A percentile compares a stretch with the other conserved stretches of the same genome.
Evolutionary conservation across 2,329 filamentous ascomycete genomes (phyloP).

Genomic region (Fusarium newnesense): DNA sequence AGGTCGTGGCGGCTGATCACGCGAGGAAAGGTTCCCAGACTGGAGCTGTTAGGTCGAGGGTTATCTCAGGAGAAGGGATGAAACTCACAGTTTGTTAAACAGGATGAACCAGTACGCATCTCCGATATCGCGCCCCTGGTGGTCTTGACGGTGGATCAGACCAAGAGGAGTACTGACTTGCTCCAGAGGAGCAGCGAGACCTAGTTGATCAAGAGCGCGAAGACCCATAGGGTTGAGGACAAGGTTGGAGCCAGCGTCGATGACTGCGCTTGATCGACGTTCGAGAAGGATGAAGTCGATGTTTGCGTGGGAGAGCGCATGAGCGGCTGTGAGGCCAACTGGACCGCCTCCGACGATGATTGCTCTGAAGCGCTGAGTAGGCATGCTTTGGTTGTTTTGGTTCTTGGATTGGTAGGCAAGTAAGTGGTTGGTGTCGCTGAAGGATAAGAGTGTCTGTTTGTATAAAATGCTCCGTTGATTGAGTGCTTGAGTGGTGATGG

Average conservation of each 20-base stretch:
- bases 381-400: neutral
- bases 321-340: constrained; percentile 43
- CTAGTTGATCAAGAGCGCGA: constrained; percentile 49
- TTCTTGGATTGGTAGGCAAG: neutral
- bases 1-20: constrained; percentile 52
- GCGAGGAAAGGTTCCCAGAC: constrained; percentile 40
- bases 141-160: constrained; percentile 39
- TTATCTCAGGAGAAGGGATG: rapidly evolving
- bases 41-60: neutral
- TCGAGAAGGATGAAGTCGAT: constrained; percentile 55
- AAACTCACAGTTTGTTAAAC: constrained; percentile 41
- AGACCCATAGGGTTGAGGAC: constrained; percentile 44
- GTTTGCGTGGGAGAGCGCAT: constrained; percentile 40
- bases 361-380: constrained; percentile 16
- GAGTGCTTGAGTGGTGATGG: neutral
- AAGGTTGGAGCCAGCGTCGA: constrained; percentile 47
- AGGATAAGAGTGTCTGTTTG: neutral
- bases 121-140: constrained; percentile 42
- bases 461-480: neutral
- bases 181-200: constrained; percentile 39
- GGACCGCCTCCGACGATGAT: constrained; percentile 46
- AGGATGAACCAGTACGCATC: constrained; percentile 37
- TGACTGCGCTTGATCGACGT: constrained; percentile 39
- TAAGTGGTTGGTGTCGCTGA: neutral
- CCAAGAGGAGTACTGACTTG: constrained; percentile 37